Conservation (phyloP, 192 early-diverging fungal genomes). For the Spizellomyces punctatus region DNA sequence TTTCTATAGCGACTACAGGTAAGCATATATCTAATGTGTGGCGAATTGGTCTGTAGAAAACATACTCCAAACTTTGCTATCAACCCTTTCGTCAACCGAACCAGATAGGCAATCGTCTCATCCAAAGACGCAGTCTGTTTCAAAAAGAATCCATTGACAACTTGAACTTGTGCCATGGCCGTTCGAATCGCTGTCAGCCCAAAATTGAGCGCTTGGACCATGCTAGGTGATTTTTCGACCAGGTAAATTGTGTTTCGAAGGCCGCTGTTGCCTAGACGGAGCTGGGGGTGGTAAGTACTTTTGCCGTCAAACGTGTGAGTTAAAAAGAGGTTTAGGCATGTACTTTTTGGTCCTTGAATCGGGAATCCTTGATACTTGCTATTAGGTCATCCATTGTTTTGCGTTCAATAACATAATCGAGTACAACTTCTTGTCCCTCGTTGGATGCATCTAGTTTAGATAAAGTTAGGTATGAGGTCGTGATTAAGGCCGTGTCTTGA, state of each 20-base stretch:
- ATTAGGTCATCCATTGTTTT: conserved; percentile 95
- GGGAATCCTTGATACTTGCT: conserved; percentile 88
- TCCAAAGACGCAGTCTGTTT: conserved; percentile 75
- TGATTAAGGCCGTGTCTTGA: not conserved
- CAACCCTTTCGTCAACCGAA: conserved; percentile 38
- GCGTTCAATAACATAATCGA: conserved; percentile 87
- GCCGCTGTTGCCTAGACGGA: conserved; percentile 72
- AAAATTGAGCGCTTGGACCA: conserved; percentile 35
- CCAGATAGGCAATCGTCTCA: conserved; percentile 81
- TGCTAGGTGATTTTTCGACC: conserved; percentile 71
- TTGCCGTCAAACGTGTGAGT: not conserved
- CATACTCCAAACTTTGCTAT: not conserved
- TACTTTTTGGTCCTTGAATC: conserved; percentile 93
- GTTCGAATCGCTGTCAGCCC: conserved; percentile 69
- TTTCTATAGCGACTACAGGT: no score
- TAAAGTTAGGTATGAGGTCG: not conserved
- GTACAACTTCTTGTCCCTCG: conserved; percentile 65
- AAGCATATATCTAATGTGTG: no score
- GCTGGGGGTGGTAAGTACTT: conserved; percentile 35
- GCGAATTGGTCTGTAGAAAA: no score
- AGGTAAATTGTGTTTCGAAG: conserved; percentile 81
- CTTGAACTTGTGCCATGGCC: conserved; percentile 73
- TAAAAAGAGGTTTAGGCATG: not conserved
- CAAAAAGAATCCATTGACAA: conserved; percentile 80
- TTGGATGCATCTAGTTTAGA: conserved; percentile 4